These are phyloP conservation scores for Trichoderma sp. DNA, from an alignment of 2,329 filamentous ascomycete species.

Conservation along the genomic window DNA sequence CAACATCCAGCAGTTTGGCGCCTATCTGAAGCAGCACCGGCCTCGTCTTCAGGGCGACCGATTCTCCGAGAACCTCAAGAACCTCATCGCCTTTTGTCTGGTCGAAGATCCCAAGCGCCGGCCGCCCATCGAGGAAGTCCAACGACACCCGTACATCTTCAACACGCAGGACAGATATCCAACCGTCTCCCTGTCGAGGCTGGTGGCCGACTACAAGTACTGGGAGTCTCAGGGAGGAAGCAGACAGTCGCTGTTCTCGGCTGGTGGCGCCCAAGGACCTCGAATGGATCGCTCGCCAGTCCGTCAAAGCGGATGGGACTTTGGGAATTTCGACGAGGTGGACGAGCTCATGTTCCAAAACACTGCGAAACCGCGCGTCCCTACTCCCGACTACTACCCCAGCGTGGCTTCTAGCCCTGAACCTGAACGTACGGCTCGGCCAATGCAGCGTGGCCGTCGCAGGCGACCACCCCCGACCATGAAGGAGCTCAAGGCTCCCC, in stretches of 20 bases:
- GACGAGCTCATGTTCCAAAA: slow-evolving; percentile 28
- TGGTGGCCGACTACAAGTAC: slow-evolving; percentile 68
- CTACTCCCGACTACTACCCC: slow-evolving; percentile 13
- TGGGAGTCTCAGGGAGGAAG: slow-evolving; percentile 72
- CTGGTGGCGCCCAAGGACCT: slow-evolving; percentile 53
- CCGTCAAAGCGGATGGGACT: slow-evolving; percentile 62
- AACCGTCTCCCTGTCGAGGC: slow-evolving; percentile 59
- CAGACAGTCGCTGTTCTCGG: slow-evolving; percentile 60
- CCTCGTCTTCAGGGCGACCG: slow-evolving; percentile 62
- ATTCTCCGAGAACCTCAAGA: slow-evolving; percentile 60
- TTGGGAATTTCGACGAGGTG: slow-evolving; percentile 43
- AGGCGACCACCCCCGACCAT: slow-evolving; percentile 51
- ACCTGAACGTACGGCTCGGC: slow-evolving; percentile 13
- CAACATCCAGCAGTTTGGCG: slow-evolving; percentile 49
- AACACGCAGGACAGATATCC: slow-evolving; percentile 63
- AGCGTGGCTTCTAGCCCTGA: slow-evolving; percentile 24
- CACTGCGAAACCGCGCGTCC: slow-evolving; percentile 12
- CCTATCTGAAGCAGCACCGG: slow-evolving; percentile 50
- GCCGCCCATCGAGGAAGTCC: slow-evolving; percentile 62
- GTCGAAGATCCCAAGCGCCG: slow-evolving; percentile 60
- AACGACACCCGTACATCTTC: slow-evolving; percentile 66
- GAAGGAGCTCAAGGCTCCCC: slow-evolving; percentile 46
- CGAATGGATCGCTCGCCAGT: slow-evolving; percentile 43
- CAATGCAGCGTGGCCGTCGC: slow-evolving; percentile 35
- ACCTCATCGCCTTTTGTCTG: slow-evolving; percentile 64